Evolutionary conservation across 2,329 filamentous ascomycete genomes (phyloP), one percentile per base, ranked within the genome.

Genomic region (Fusarium newnesense): DNA sequence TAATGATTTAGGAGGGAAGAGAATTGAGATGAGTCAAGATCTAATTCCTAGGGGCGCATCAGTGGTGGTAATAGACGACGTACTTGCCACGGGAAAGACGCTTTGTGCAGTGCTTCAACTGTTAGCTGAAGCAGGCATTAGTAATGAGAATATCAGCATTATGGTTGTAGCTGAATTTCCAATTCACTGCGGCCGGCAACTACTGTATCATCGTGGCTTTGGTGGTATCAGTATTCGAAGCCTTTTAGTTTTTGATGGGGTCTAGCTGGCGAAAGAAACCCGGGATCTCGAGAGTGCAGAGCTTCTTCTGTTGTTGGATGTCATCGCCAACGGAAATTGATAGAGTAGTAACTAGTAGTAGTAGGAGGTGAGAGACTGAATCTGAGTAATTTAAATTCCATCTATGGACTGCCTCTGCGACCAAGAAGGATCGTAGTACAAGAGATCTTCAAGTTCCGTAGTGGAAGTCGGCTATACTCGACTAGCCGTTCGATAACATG

Each of bases 51-150:
- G 28, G 40, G 83, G 80, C 4, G 80, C 78, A 12, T 81, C 81
- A 9, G 85, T 91, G 18, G 81, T 91, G 19, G 83, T 78, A 2
- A 83, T 91, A 15, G 89, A 91, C 68, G 89, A 91, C 78, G 88
- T 90, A 32, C 84, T 91, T 47, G 19, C 19, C 19, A 47, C 44
- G 0, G 26, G 44, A 21, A 47, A 47, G 26, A 47, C 44, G 12
- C 44, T 47, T 30, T 47, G 3, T 47, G 44, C 44, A 30, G 44
- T 30, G 19, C 44, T 47, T 10, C 13, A 82, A 72, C 80, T 91
- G 3, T 76, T 91, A 30, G 19, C 46, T 3, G 52, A 86, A 73
- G 83, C 81, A 67, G 85, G 85, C 1, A 70, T 89, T 24, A 13
- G 53, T 30, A 46, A 68, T 1, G 80, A 85, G 43, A 21, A 84